Evolutionary conservation across 164 flowering plant genomes (phyloP), one percentile per base, ranked within the genome.

Genomic region (Vitis rotundifolia): DNA sequence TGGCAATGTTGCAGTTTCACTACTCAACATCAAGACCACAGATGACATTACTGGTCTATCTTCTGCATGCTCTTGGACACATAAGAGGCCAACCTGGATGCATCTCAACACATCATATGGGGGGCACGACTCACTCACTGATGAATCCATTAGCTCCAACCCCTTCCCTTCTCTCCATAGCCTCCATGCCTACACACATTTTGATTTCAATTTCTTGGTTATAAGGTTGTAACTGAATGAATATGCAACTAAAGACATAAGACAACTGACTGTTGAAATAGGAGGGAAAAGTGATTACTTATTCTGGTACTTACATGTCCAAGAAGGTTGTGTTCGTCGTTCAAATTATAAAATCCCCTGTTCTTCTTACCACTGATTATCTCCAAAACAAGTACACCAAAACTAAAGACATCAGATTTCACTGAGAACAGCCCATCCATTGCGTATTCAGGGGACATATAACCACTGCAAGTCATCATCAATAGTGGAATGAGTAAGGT

Each of bases 361-460:
- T 88, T 90, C 79, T 78, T 86, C 65, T 75, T 84, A 2, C 92
- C 92, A 49, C 84, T 85, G 3, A 90, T 68, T 18, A 86, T 85
- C 79, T 90, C 94, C 63, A 90, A 63, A 2, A 88, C 84, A 1
- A 90, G 50, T 15, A 90, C 92, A 2, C 92, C 94, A 31, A 88
- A 89, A 58, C 92, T 86, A 66, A 86, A 90, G 22, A 83, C 87
- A 74, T 90, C 94, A 6, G 92, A 90, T 75, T 86, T 90, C 15
- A 70, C 67, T 0, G 94, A 88, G 76, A 86, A 88, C 1, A 72
- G 68, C 7, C 94, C 91, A 55, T 84, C 84, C 90, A 89, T 84
- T 31, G 89, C 88, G 56, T 89, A 88, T 68, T 89, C 91, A 1
- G 91, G 94, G 11, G 94, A 76, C 94, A 87, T 87, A 55, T 87